A percentile compares a stretch with the other conserved stretches of the same genome.
These are phyloP conservation scores for Setomelanomma holmii DNA, from an alignment of 2,329 filamentous ascomycete species.

Conservation along the genomic window DNA sequence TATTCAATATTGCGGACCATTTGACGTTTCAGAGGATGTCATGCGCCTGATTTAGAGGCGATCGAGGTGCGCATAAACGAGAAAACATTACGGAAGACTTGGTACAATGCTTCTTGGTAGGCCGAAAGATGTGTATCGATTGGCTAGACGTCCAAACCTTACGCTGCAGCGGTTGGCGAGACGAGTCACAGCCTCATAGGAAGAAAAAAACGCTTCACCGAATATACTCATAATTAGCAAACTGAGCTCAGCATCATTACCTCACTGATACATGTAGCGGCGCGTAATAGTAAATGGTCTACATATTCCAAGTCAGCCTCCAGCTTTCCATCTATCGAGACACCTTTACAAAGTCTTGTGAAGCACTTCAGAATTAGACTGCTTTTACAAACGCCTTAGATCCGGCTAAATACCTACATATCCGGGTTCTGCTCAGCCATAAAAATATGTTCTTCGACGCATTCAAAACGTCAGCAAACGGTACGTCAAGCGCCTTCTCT, in stretches of 20 bases:
- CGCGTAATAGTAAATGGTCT: not conserved
- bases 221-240: not conserved
- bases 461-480: not conserved
- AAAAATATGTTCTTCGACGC: not conserved
- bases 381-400: not conserved
- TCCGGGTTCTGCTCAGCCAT: not conserved
- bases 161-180: not conserved
- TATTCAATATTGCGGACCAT: too few relatives aligned
- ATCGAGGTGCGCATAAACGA: not conserved
- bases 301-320: not conserved
- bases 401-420: not conserved
- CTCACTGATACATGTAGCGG: not conserved
- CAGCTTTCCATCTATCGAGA: not conserved
- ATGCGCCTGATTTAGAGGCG: not conserved
- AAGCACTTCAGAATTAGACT: not conserved
- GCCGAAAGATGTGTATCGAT: not conserved
- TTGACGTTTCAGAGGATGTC: not conserved
- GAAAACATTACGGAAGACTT: not conserved
- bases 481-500: not conserved
- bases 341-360: not conserved
- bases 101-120: not conserved
- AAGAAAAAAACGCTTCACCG: not conserved
- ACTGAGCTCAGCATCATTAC: not conserved
- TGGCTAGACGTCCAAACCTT: not conserved
- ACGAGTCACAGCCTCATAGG: not conserved